Percentiles rank a stretch among this genome's conserved stretches.
Evolutionary conservation across 2,329 filamentous ascomycete genomes (phyloP).

Genomic region (Xylariaceae sp.): DNA sequence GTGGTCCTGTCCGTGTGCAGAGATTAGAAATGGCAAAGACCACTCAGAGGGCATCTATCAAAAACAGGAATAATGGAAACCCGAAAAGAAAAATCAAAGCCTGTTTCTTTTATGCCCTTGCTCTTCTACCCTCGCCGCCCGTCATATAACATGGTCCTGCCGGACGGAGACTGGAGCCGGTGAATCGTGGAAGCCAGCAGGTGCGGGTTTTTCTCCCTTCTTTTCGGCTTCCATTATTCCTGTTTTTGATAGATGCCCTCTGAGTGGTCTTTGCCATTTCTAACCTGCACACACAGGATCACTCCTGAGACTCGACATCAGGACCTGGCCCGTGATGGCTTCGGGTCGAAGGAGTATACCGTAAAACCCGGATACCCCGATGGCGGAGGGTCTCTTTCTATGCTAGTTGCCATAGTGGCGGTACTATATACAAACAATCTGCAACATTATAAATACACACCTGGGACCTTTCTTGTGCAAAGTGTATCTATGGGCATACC

Average conservation of each 20-base stretch:
- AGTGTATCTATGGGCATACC: background rate
- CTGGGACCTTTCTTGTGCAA: background rate
- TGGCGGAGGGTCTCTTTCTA: conserved; percentile 7
- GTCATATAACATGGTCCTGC: no score
- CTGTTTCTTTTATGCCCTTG: conserved; percentile 9
- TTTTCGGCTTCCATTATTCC: conserved; percentile 7
- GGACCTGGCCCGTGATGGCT: conserved; percentile 23
- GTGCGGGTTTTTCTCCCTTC: conserved; percentile 24
- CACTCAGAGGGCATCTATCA: conserved; percentile 31
- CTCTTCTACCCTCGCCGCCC: background rate
- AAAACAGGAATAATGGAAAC: conserved; percentile 17
- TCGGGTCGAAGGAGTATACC: conserved; percentile 23
- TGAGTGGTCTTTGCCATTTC: conserved; percentile 23
- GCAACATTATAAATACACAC: background rate
- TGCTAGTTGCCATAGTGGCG: conserved; percentile 3
- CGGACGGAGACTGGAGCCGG: no score
- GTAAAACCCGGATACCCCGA: conserved; percentile 16
- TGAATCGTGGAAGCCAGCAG: conserved; percentile 1
- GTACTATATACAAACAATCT: conserved; percentile 26
- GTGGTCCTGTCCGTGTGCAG: conserved; percentile 21
- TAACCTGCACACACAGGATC: conserved; percentile 23
- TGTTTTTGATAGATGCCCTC: conserved; percentile 31
- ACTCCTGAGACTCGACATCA: conserved; percentile 22
- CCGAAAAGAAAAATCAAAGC: conserved; percentile 21
- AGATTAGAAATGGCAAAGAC: conserved; percentile 23